These are phyloP conservation scores for Epichloe aotearoae DNA, from an alignment of 2,329 filamentous ascomycete genomes.

Conservation along the genomic window DNA sequence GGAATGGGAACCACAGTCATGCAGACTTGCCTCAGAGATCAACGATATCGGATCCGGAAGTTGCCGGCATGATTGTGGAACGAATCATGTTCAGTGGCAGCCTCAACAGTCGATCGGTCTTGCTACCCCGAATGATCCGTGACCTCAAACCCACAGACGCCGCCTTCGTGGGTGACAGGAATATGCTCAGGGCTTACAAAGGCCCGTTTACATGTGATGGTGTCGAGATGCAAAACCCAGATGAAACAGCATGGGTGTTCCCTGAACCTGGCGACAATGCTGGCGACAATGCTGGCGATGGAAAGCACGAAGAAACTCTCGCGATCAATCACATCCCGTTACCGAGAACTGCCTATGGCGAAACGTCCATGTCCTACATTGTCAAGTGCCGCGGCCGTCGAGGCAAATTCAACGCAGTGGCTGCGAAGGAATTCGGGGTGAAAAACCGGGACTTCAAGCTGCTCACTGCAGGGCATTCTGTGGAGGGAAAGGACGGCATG, in stretches of 20 bases:
- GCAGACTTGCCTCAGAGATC: constrained; percentile 4
- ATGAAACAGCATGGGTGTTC: constrained; percentile 17
- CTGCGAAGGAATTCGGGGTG: constrained; percentile 54
- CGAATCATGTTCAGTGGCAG: constrained; percentile 23
- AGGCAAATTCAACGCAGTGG: constrained; percentile 63
- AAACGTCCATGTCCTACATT: constrained; percentile 72
- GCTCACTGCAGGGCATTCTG: constrained; percentile 50
- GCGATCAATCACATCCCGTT: constrained; percentile 28
- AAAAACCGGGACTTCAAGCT: constrained; percentile 39
- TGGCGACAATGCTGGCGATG: constrained; percentile 4
- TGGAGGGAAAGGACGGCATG: constrained; percentile 50
- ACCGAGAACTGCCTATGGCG: constrained; percentile 53
- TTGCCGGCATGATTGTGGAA: constrained; percentile 20
- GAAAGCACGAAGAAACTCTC: constrained; percentile 8
- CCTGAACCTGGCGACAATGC: constrained; percentile 8
- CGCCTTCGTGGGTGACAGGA: constrained; percentile 48
- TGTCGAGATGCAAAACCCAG: constrained; percentile 8
- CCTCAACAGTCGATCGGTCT: constrained; percentile 11
- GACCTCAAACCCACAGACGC: constrained; percentile 17
- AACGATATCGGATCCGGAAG: constrained; percentile 16
- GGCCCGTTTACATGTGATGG: constrained; percentile 36
- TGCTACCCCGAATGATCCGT: constrained; percentile 15
- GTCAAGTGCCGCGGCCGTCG: constrained; percentile 62
- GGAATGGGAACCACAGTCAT: not conserved
- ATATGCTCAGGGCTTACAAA: constrained; percentile 53